These are phyloP conservation scores for Lactarius deliciosus DNA, from an alignment of 768 basidiomycete species.

Conservation along the genomic window DNA sequence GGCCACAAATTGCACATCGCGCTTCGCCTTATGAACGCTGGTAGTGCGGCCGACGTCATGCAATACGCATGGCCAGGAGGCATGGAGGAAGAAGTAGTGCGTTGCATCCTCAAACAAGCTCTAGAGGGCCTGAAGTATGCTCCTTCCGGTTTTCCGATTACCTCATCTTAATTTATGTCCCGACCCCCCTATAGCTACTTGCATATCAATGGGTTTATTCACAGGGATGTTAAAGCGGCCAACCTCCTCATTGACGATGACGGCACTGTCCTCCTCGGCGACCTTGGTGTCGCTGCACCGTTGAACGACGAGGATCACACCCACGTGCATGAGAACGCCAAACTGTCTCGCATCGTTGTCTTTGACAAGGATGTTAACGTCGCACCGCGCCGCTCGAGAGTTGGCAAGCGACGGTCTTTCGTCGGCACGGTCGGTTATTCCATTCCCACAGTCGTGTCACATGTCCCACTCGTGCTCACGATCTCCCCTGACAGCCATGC, in stretches of 20 bases:
- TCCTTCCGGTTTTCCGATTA: constrained; percentile 25
- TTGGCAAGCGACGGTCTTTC: constrained; percentile 86
- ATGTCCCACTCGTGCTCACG: not conserved
- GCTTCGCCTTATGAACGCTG: constrained; percentile 85
- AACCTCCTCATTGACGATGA: constrained; percentile 91
- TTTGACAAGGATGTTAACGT: constrained; percentile 33
- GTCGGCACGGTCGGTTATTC: constrained; percentile 73
- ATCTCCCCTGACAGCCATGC: constrained; percentile 57
- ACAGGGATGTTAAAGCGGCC: constrained; percentile 92
- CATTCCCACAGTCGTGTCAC: not conserved
- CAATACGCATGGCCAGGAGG: constrained; percentile 83
- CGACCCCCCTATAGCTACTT: constrained; percentile 55
- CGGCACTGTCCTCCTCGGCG: constrained; percentile 86
- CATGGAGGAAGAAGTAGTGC: constrained; percentile 86
- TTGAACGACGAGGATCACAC: constrained; percentile 64
- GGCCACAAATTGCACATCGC: constrained; percentile 86
- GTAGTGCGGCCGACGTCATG: constrained; percentile 84
- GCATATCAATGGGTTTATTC: constrained; percentile 89
- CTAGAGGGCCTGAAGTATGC: constrained; percentile 83
- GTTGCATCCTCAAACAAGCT: constrained; percentile 81
- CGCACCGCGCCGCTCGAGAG: constrained; percentile 39
- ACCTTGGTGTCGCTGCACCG: constrained; percentile 89
- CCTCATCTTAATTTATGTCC: constrained; percentile 23
- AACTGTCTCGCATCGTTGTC: constrained; percentile 36
- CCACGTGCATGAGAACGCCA: constrained; percentile 16